Evolutionary conservation across 2,329 filamentous ascomycete species (phyloP), one percentile per base, ranked within the genome.

Genomic region (Penicillium sclerotigenum): DNA sequence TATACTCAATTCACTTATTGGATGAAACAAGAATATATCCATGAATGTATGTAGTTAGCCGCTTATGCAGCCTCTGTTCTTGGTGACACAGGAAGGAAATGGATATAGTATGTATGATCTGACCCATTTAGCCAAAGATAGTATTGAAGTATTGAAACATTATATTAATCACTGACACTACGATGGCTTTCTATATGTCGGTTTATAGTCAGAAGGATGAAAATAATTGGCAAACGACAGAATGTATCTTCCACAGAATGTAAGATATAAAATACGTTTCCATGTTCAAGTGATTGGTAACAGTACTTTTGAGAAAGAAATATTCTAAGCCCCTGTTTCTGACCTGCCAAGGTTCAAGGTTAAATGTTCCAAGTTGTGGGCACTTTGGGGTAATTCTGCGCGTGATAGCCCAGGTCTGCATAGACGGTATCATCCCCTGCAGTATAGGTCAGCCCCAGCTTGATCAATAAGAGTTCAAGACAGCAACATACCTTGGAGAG

Each of bases 331-430:
- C 18, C 13, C 26, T 20, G 10, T 43, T 28, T 9, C 18, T 11
- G 14, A 7, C 14, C 13, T 28, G 24, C 7, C 16, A 37, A 28
- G 31, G 14, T 20, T 16, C 38, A 46, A 2, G 11, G 14, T 3
- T 29, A 54, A 11, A 7, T 36, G 20, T 74, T 80, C 83, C 83
- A 89, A 0, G 83, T 87, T 0, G 84, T 86, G 59, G 80, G 79
- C 45, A 89, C 69, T 59, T 82, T 80, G 0, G 85, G 81, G 66
- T 89, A 90, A 8, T 89, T 83, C 57, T 85, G 82, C 7, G 84
- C 80, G 54, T 80, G 81, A 43, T 85, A 73, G 5, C 81, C 77
- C 31, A 81, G 66, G 68, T 87, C 85, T 11, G 80, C 75, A 66
- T 86, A 87, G 47, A 88, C 75, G 2, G 82, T 78, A 57, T 86